phyloP scores from a whole-genome alignment of 805 yeast genomes.

The Candida schatavii region DNA sequence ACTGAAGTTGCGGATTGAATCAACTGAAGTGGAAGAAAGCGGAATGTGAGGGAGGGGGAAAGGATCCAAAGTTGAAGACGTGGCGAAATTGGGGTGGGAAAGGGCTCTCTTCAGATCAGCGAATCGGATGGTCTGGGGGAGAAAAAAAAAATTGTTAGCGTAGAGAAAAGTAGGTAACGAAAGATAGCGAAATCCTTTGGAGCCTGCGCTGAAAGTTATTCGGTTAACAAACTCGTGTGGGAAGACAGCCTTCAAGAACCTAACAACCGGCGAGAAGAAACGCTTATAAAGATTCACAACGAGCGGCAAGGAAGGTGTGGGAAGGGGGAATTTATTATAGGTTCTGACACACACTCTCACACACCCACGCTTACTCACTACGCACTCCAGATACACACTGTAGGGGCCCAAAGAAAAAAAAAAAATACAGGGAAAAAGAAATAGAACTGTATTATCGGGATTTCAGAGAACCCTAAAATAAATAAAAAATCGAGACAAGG shows the following conservation, averaged over 20 bases:
- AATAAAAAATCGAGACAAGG: not conserved
- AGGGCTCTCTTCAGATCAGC: no score
- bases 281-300: constrained; percentile 3
- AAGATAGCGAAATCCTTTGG: no score
- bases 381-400: not conserved
- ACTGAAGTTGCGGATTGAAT: no score
- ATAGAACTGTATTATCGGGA: not conserved
- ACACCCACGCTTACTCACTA: no score
- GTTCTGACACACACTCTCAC: constrained; percentile 5
- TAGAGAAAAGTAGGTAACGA: not conserved
- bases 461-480: not conserved
- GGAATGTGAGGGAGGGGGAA: no score
- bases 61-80: no score
- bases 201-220: no score
- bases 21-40: no score
- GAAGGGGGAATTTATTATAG: constrained; percentile 3
- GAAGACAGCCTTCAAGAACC: not conserved
- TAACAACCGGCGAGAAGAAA: not conserved
- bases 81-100: no score
- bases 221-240: no score
- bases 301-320: constrained; percentile 5
- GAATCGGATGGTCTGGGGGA: constrained; percentile 3
- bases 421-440: not conserved
- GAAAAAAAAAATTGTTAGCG: not conserved
- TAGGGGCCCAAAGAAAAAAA: not conserved